phyloP scores from a whole-genome alignment of 345 rosid genomes.

The Eucalyptus marginata region DNA sequence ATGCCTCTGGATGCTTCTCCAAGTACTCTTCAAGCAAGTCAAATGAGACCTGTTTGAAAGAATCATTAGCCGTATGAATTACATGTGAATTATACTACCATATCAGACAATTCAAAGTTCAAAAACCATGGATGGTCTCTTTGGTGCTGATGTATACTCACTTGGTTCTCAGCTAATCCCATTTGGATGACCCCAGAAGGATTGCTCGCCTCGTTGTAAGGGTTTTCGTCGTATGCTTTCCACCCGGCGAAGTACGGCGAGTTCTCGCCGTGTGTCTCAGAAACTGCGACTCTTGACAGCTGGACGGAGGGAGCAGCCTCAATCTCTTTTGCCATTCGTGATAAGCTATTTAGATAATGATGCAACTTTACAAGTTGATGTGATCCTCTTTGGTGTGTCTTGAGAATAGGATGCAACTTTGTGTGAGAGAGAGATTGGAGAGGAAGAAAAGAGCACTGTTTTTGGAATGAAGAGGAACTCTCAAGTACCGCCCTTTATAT shows the following conservation, averaged over 20 bases:
- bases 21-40: conserved; percentile 72
- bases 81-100: neutral
- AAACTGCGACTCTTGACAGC: conserved; percentile 63
- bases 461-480: conserved; percentile 7
- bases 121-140: neutral
- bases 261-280: conserved; percentile 85
- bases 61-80: neutral
- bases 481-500: conserved; percentile 23
- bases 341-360: neutral
- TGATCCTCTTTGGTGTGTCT: neutral
- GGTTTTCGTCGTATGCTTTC: conserved; percentile 90
- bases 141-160: conserved; percentile 1
- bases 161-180: conserved; percentile 98
- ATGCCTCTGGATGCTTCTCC: conserved; percentile 56
- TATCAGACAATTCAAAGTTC: neutral
- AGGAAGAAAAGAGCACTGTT: neutral
- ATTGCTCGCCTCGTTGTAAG: conserved; percentile 51
- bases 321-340: conserved; percentile 43
- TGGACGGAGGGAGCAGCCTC: conserved; percentile 35
- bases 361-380: neutral
- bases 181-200: conserved; percentile 91
- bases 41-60: conserved; percentile 55
- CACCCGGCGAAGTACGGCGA: conserved; percentile 97
- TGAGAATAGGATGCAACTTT: neutral
- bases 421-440: neutral